Percentiles rank a stretch among this genome's conserved stretches.
Evolutionary conservation across 139 green algal genomes (phyloP).

Genomic region (Pedinophyceae sp.): DNA sequence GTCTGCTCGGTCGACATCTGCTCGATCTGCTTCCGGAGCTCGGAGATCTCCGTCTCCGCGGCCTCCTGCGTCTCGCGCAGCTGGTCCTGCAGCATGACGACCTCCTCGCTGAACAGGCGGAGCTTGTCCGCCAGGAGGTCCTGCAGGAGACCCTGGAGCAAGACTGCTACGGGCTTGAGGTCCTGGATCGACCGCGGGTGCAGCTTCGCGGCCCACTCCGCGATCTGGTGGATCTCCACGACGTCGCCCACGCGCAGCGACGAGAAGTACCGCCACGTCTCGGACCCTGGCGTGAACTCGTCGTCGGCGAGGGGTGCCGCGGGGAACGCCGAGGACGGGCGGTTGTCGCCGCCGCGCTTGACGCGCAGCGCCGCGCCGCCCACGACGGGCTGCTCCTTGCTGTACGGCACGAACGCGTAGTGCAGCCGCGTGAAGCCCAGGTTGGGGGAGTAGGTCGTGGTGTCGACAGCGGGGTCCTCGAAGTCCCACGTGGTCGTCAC

Average conservation of each 20-base stretch:
- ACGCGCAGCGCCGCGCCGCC: neutral
- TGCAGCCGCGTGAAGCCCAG: neutral
- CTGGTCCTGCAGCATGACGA: neutral
- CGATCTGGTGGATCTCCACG: neutral
- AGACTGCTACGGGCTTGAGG: constrained; percentile 11
- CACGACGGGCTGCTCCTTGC: neutral
- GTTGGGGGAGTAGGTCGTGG: neutral
- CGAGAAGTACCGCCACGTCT: neutral
- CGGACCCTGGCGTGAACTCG: neutral
- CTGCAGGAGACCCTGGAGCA: constrained; percentile 9
- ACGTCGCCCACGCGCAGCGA: neutral
- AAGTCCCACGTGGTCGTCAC: neutral
- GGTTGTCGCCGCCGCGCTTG: neutral
- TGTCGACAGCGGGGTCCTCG: neutral
- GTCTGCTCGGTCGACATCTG: no score
- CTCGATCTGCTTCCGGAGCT: neutral
- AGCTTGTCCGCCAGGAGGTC: neutral
- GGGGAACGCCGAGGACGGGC: no score
- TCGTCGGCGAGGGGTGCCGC: neutral
- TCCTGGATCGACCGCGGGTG: constrained; percentile 7
- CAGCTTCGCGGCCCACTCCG: constrained; percentile 4
- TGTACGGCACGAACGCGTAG: neutral
- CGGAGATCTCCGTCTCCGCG: neutral
- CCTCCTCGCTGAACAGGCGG: neutral
- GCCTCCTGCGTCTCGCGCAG: neutral